Conservation (phyloP, 148 eudicot species). For the Amaranthus palmeri region DNA sequence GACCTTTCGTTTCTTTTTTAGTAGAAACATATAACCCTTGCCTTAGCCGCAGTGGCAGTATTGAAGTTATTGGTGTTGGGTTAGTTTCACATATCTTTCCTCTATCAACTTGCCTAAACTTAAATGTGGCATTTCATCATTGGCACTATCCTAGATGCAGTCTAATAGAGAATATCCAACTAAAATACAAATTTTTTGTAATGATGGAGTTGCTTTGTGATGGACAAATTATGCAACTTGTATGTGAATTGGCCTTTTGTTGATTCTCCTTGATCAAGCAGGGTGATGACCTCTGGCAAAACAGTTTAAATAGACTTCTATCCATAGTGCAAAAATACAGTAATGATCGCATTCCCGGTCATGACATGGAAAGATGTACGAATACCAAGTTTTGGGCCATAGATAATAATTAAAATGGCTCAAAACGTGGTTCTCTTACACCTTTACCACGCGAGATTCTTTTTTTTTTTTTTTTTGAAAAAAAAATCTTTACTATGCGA, state of each 20-base stretch:
- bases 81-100: too few relatives aligned
- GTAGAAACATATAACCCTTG: not conserved
- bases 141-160: not conserved
- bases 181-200: not conserved
- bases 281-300: conserved; percentile 19
- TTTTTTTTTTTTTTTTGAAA: too few relatives aligned
- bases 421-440: too few relatives aligned
- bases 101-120: not conserved
- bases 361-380: too few relatives aligned
- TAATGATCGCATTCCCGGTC: too few relatives aligned
- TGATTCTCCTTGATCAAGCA: conserved; percentile 10
- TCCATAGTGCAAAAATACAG: too few relatives aligned
- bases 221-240: not conserved
- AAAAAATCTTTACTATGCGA: too few relatives aligned
- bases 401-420: too few relatives aligned
- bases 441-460: too few relatives aligned
- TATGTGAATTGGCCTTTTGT: conserved; percentile 6
- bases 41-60: not conserved
- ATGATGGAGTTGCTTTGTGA: not conserved
- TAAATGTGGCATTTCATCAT: not conserved
- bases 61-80: not conserved
- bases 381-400: too few relatives aligned
- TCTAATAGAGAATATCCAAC: not conserved
- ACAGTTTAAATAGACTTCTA: conserved; percentile 1
- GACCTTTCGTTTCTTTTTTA: not conserved